A percentile compares a stretch with the other conserved stretches of the same genome.
phyloP scores from a whole-genome alignment of 805 yeast genomes.

The Metschnikowia kofuensis region DNA sequence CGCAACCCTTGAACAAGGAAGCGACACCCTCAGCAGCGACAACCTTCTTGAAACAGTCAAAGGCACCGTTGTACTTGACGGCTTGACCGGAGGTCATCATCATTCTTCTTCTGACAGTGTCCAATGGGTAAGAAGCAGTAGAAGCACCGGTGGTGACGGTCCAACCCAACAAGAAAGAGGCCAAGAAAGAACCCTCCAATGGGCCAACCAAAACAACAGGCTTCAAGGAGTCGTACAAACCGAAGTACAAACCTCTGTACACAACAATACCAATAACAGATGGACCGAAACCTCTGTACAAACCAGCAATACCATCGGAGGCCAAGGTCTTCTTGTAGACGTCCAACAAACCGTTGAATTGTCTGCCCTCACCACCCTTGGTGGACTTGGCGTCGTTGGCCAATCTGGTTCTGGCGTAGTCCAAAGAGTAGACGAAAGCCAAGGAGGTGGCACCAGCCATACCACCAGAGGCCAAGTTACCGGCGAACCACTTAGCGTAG shows the following conservation, averaged over 20 bases:
- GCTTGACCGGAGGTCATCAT: conserved; percentile 99
- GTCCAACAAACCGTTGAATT: conserved; percentile 95
- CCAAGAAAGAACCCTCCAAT: conserved; percentile 90
- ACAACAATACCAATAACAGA: conserved; percentile 96
- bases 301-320: conserved; percentile 96
- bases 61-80: conserved; percentile 92
- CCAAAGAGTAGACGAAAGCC: conserved; percentile 92
- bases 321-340: conserved; percentile 95
- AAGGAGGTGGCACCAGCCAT: conserved; percentile 95
- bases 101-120: conserved; percentile 99
- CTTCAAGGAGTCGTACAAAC: conserved; percentile 94
- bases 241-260: conserved; percentile 99
- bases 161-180: conserved; percentile 97
- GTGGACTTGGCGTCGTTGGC: conserved; percentile 96
- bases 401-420: conserved; percentile 98
- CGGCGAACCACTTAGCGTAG: conserved; percentile 92
- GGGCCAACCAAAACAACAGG: conserved; percentile 94
- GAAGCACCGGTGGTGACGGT: conserved; percentile 97
- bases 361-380: conserved; percentile 85
- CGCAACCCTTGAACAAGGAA: conserved; percentile 98
- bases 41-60: conserved; percentile 87
- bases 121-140: conserved; percentile 98
- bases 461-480: conserved; percentile 99
- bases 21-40: conserved; percentile 93
- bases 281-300: conserved; percentile 99